phyloP scores from a whole-genome alignment of 768 basidiomycete species.

The Amanita phalloides region DNA sequence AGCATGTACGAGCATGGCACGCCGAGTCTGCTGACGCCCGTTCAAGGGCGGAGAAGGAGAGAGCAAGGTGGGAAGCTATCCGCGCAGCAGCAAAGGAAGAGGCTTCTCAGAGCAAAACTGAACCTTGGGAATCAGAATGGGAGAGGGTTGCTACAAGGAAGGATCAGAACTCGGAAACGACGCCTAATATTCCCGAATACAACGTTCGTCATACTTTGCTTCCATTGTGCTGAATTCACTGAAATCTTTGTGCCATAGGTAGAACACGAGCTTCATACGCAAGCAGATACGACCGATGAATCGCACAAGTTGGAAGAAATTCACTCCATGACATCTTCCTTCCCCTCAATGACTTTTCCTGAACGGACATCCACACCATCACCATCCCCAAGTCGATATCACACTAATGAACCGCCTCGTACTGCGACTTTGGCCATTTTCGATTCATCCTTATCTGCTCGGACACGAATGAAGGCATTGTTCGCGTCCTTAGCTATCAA shows the following conservation, averaged over 20 bases:
- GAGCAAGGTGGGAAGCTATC: constrained; percentile 60
- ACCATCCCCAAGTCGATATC: constrained; percentile 15
- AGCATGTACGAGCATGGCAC: constrained; percentile 61
- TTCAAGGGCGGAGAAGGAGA: constrained; percentile 64
- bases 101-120: constrained; percentile 18
- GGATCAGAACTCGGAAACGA: neutral
- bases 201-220: neutral
- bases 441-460: constrained; percentile 52
- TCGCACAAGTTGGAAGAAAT: constrained; percentile 61
- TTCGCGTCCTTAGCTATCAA: constrained; percentile 76
- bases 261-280: neutral
- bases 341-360: constrained; percentile 73
- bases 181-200: neutral
- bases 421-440: constrained; percentile 64
- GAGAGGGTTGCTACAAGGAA: constrained; percentile 22
- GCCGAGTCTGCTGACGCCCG: constrained; percentile 62
- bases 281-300: constrained; percentile 7
- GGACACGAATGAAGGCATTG: constrained; percentile 59
- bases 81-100: constrained; percentile 43
- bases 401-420: constrained; percentile 17
- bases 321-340: constrained; percentile 50
- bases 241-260: neutral
- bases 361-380: constrained; percentile 47
- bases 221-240: neutral
- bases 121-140: constrained; percentile 15